Percentiles rank a stretch among this genome's conserved stretches.
Evolutionary conservation across 371 early-diverging fungal species (phyloP).

Genomic region (Cladochytrium tenue): DNA sequence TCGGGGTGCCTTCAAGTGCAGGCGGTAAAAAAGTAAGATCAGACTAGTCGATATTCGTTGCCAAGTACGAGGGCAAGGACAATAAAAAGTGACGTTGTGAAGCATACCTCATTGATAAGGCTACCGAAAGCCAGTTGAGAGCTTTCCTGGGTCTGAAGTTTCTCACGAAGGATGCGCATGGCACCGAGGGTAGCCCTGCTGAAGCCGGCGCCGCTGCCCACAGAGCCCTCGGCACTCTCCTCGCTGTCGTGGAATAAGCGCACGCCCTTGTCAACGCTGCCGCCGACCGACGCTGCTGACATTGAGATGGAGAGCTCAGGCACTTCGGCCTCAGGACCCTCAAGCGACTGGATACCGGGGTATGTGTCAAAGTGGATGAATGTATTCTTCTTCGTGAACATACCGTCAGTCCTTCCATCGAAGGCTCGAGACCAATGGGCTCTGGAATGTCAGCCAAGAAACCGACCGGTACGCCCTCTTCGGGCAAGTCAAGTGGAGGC

Average conservation of each 20-base stretch:
- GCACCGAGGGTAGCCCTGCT: constrained; percentile 8
- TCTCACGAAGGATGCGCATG: constrained; percentile 26
- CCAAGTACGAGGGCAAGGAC: too few relatives aligned
- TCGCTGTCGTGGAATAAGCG: background rate
- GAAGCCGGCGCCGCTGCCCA: background rate
- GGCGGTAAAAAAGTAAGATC: constrained; percentile 2
- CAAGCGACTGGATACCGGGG: background rate
- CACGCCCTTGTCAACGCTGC: too few relatives aligned
- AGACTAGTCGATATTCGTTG: too few relatives aligned
- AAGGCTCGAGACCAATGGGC: too few relatives aligned
- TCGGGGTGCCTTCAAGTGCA: constrained; percentile 33
- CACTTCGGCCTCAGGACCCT: background rate
- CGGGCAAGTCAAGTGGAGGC: background rate
- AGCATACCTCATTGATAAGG: background rate
- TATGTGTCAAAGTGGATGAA: too few relatives aligned
- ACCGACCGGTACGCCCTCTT: background rate
- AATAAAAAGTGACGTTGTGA: constrained; percentile 4
- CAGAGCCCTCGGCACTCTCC: background rate
- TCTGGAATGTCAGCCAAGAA: background rate
- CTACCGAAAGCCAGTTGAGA: background rate
- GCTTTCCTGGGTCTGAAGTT: constrained; percentile 27
- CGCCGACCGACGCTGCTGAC: background rate
- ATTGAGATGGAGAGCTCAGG: background rate
- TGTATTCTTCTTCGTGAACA: too few relatives aligned
- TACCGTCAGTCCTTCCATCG: too few relatives aligned